Percentiles rank a stretch among this genome's conserved stretches.
Evolutionary conservation across 2,329 filamentous ascomycete genomes (phyloP).

Genomic region (Pseudogymnoascus sp.): DNA sequence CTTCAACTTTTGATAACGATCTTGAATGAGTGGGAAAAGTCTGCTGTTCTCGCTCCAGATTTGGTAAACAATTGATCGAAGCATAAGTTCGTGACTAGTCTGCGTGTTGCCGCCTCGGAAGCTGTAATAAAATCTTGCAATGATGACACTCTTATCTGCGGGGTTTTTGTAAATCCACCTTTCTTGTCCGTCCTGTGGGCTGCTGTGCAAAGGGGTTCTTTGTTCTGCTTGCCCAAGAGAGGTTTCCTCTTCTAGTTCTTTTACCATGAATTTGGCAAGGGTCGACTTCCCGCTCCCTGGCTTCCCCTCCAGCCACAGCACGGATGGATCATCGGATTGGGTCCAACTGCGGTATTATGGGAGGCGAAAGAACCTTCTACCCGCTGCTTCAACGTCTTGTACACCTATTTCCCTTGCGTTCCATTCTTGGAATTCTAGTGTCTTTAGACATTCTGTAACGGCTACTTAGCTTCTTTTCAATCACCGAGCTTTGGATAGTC

Average conservation of each 20-base stretch:
- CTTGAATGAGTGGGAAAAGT: constrained; percentile 10
- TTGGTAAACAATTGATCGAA: constrained; percentile 14
- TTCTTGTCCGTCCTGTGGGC: background rate
- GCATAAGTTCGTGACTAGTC: constrained; percentile 14
- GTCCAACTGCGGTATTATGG: background rate
- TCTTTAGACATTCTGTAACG: background rate
- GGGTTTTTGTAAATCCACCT: background rate
- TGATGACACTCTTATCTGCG: background rate
- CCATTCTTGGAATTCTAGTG: constrained; percentile 4
- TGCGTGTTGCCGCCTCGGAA: constrained; percentile 11
- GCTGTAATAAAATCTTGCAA: constrained; percentile 16
- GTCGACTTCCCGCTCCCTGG: constrained; percentile 18
- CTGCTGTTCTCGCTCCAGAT: constrained; percentile 10
- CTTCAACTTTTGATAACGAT: background rate
- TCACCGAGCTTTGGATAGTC: background rate
- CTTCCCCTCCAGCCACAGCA: constrained; percentile 15
- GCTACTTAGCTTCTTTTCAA: background rate
- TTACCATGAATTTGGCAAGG: constrained; percentile 10
- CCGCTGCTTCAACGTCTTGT: background rate
- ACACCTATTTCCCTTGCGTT: constrained; percentile 1
- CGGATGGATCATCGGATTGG: background rate
- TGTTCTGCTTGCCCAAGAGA: background rate
- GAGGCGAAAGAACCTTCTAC: background rate
- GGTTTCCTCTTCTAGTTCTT: background rate
- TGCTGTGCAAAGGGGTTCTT: background rate